Evolutionary conservation across 805 yeast species (phyloP).

Genomic region (Wickerhamiella kurtzmanii): DNA sequence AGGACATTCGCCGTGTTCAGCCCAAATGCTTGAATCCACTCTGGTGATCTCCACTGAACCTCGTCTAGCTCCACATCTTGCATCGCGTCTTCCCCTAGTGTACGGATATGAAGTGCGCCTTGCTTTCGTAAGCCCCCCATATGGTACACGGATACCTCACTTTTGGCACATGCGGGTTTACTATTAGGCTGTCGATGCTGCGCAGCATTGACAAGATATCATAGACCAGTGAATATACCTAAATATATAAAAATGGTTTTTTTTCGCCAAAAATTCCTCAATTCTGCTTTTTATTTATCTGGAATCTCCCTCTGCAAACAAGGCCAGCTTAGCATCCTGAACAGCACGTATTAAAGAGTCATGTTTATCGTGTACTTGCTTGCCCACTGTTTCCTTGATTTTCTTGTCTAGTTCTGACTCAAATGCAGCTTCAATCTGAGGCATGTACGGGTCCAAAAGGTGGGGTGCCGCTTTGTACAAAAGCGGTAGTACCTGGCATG

Average conservation of each 20-base stretch:
- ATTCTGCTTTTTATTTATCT: no score
- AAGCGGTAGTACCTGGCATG: slow-evolving; percentile 34
- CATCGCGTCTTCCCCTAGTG: no score
- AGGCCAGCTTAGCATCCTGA: not conserved
- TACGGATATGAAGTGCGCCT: not conserved
- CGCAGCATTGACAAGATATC: no score
- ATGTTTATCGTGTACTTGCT: slow-evolving; percentile 49
- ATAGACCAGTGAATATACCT: no score
- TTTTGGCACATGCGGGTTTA: no score
- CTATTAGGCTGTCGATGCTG: no score
- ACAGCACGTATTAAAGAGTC: not conserved
- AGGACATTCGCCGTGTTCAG: slow-evolving; percentile 78
- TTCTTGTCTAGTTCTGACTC: slow-evolving; percentile 19
- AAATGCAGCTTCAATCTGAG: slow-evolving; percentile 30
- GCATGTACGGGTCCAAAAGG: slow-evolving; percentile 27
- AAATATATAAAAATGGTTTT: no score
- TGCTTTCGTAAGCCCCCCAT: not conserved
- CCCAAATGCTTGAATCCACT: slow-evolving; percentile 82
- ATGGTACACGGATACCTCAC: no score
- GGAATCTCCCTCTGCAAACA: no score
- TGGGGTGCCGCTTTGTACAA: slow-evolving; percentile 25
- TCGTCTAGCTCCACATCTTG: slow-evolving; percentile 46
- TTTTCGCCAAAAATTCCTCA: no score
- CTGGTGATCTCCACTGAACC: slow-evolving; percentile 94
- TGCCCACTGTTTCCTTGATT: slow-evolving; percentile 45